Percentiles rank a stretch among this genome's conserved stretches.
phyloP scores from a whole-genome alignment of 176 grass and related monocot species.

The Saccharum spontaneum region DNA sequence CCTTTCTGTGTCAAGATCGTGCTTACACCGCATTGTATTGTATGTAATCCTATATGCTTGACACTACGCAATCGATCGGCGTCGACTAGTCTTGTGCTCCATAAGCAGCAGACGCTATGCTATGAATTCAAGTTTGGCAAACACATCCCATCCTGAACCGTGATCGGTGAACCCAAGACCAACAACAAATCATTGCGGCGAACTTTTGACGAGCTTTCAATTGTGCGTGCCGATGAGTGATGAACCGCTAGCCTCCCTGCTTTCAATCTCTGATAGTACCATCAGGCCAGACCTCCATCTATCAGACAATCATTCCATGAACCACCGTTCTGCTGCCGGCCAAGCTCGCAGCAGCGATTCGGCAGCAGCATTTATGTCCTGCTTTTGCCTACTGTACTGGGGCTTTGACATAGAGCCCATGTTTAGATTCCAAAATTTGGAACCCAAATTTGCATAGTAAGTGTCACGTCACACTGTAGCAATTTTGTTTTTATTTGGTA shows the following conservation, averaged over 20 bases:
- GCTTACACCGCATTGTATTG: not conserved
- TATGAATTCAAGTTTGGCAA: slow-evolving; percentile 12
- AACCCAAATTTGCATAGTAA: too few relatives aligned
- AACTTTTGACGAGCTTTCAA: not conserved
- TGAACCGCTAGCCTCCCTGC: not conserved
- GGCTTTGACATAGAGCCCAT: slow-evolving; percentile 33
- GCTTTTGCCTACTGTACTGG: slow-evolving; percentile 28
- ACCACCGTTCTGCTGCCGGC: slow-evolving; percentile 29
- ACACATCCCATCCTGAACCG: slow-evolving; percentile 9
- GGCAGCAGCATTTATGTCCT: slow-evolving; percentile 29
- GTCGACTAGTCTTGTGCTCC: not conserved
- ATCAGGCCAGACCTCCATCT: slow-evolving; percentile 3
- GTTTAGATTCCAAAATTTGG: too few relatives aligned
- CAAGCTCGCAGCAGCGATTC: slow-evolving; percentile 16
- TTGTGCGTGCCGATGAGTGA: not conserved
- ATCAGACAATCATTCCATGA: slow-evolving; percentile 13
- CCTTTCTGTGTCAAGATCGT: not conserved
- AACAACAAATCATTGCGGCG: not conserved
- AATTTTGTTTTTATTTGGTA: too few relatives aligned
- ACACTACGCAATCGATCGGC: not conserved
- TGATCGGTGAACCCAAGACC: not conserved
- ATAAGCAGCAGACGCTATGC: not conserved
- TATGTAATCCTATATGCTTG: not conserved
- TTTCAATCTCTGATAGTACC: not conserved
- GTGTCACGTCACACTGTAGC: too few relatives aligned